These are phyloP conservation scores for Bipolaris victoriae DNA, from an alignment of 2,329 filamentous ascomycete species.

Conservation along the genomic window DNA sequence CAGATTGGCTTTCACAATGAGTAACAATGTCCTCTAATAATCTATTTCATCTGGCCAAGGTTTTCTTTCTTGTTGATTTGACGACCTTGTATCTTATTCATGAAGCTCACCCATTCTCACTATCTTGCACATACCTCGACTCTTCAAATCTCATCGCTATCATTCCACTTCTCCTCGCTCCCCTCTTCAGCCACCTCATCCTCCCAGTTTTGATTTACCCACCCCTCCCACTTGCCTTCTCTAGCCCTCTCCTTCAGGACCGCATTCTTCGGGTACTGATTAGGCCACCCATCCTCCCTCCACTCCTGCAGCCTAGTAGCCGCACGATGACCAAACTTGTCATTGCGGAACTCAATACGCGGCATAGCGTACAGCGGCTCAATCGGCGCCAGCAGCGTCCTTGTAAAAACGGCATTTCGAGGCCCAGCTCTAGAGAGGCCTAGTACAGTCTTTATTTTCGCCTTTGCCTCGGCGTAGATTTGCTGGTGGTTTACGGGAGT, in stretches of 20 bases:
- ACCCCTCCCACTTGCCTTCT: neutral
- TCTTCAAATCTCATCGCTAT: too few species aligned
- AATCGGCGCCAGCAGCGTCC: constrained; percentile 10
- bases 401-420: constrained; percentile 13
- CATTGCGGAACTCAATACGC: constrained; percentile 10
- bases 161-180: too few species aligned
- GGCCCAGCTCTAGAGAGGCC: constrained; percentile 8
- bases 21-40: too few species aligned
- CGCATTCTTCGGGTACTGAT: neutral
- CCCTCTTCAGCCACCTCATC: neutral
- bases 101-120: too few species aligned
- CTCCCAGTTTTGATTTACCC: neutral
- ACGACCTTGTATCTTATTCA: too few species aligned
- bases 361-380: constrained; percentile 28
- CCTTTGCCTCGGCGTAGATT: constrained; percentile 10
- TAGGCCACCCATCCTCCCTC: constrained; percentile 27
- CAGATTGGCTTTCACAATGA: too few species aligned
- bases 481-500: neutral
- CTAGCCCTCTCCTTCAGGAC: neutral
- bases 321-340: constrained; percentile 4
- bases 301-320: constrained; percentile 21
- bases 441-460: constrained; percentile 19
- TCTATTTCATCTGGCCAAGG: too few species aligned
- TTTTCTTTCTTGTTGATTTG: too few species aligned
- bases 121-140: too few species aligned